Conservation (phyloP, 2,329 filamentous ascomycete genomes). For the Fusarium nygamai region DNA sequence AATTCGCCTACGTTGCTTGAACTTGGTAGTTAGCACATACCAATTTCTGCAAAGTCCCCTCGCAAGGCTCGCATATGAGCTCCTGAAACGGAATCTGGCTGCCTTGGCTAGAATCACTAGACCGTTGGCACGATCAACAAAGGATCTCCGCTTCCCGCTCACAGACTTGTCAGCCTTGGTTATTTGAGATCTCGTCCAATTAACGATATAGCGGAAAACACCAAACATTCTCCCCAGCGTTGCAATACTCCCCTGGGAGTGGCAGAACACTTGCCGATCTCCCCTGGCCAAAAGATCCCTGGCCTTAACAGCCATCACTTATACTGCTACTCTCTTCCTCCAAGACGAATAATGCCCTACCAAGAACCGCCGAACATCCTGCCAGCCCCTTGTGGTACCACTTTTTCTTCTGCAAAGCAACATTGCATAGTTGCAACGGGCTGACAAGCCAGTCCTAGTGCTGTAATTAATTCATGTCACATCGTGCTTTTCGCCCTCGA, state of each 20-base stretch:
- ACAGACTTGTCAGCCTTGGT: slow-evolving; percentile 15
- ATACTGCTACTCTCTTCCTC: slow-evolving; percentile 3
- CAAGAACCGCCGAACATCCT: slow-evolving; percentile 32
- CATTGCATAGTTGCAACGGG: slow-evolving; percentile 35
- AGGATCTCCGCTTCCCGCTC: slow-evolving; percentile 23
- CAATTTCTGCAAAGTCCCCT: slow-evolving; percentile 13
- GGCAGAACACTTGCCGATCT: slow-evolving; percentile 20
- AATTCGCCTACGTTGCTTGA: slow-evolving; percentile 10
- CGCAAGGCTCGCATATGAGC: slow-evolving; percentile 5
- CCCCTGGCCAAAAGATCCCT: slow-evolving; percentile 15
- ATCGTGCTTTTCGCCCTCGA: slow-evolving; percentile 31
- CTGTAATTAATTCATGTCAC: slow-evolving; percentile 39
- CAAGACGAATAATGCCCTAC: slow-evolving; percentile 7
- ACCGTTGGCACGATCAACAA: slow-evolving; percentile 23
- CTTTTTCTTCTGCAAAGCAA: slow-evolving; percentile 32
- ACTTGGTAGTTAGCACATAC: neutral
- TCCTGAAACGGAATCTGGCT: slow-evolving; percentile 19
- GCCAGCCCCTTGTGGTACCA: slow-evolving; percentile 32
- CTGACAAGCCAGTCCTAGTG: slow-evolving; percentile 20
- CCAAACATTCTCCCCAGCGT: slow-evolving; percentile 28
- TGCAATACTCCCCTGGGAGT: slow-evolving; percentile 22
- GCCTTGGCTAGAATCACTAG: neutral
- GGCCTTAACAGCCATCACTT: slow-evolving; percentile 17
- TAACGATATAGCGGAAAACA: slow-evolving; percentile 16
- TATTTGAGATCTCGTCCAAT: slow-evolving; percentile 15